Evolutionary conservation across 108 stramenopile genomes (phyloP), one percentile per base, ranked within the genome.

Genomic region (Seminavis robusta): DNA sequence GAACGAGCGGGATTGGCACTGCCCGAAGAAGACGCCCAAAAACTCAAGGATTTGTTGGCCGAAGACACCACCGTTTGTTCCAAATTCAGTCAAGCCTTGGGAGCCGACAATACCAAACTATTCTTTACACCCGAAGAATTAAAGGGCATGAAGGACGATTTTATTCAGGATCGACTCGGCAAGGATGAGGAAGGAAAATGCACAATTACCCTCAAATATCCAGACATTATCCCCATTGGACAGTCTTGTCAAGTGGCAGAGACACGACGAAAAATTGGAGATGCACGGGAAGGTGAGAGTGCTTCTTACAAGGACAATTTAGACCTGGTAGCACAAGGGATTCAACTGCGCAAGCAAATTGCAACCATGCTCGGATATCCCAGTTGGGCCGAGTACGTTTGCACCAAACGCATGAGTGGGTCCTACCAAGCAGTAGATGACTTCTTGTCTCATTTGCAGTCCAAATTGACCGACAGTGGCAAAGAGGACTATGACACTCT

Each of bases 261-360:
- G 27, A 76, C 74, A 10, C 63, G 74, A 7, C 47, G 52, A 16
- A 26, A 26, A 8, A 63, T 76, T 3, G 17, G 33, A 3, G 49
- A 46, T 1, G 74, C 74, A 3, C 10, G 65, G 16, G 69, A 76
- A 39, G 73, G 65, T 29, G 17, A 33, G 1, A 23, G 21, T 49
- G 74, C 74, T 0, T n/a, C n/a, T n/a, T 76, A 69, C 59, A 66
- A 66, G 24, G 66, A 70, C 25, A 76, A 76, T 36, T 32, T 76
- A 13, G 69, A 76, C 20, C 46, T 71, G 44, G 74, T 76, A 0
- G 67, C 64, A 3, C 20, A 61, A 20, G 74, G 74, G 4, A 43
- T 76, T 39, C 27, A 37, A 24, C 15, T 69, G 30, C 46, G 74
- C 37, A 71, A 71, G 31, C 34, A 47, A 1, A 76, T 76, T 48